Evolutionary conservation across 1,284 basidiomycete species (phyloP), one percentile per base, ranked within the genome.

Genomic region (Ceratobasidium sp.): DNA sequence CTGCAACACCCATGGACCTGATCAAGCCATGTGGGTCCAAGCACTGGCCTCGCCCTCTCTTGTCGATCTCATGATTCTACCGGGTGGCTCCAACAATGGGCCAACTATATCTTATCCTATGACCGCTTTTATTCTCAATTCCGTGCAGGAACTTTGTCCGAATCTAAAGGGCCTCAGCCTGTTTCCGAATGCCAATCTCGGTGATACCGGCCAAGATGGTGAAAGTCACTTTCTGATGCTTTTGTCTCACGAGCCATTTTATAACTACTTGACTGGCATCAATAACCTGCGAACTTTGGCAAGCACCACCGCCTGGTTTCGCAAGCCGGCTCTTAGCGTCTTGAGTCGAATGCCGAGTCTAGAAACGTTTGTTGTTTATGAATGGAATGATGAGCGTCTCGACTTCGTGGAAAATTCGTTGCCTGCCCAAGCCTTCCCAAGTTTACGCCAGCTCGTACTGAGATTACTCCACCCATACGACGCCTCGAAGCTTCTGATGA

Each of bases 11-110:
- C n/a, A 26, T n/a, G 20, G 66, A 54, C 39, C 66, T 33, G 39
- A 58, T n/a, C 54, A 35, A 35, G 20, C 37, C 20, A 53, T 68
- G 66, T 68, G 66, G 66, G 45, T 68, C 11, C 17, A 20, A 6
- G 66, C 66, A 4, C 37, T 68, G 33, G 28, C 8, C 7, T 51
- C 47, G 49, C 58, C 58, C 20, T 35, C 63, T 6, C 7, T 65
- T 20, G 33, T 31, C 6, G 28, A 28, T 20, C 33, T 45, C 26
- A 4, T 17, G 26, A 47, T 45, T 31, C 13, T 7, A 3, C 42
- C 28, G 39, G 10, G 26, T 26, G 28, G 5, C 5, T 15, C 39
- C 20, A n/a, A 3, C 39, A 17, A 47, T 8, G 26, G 28, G 26
- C 63, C 63, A 28, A 23, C 37, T n/a, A 47, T 65, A 8, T 65